phyloP scores from a whole-genome alignment of 2,329 filamentous ascomycete species.

The Sarocladiaceae sp. region DNA sequence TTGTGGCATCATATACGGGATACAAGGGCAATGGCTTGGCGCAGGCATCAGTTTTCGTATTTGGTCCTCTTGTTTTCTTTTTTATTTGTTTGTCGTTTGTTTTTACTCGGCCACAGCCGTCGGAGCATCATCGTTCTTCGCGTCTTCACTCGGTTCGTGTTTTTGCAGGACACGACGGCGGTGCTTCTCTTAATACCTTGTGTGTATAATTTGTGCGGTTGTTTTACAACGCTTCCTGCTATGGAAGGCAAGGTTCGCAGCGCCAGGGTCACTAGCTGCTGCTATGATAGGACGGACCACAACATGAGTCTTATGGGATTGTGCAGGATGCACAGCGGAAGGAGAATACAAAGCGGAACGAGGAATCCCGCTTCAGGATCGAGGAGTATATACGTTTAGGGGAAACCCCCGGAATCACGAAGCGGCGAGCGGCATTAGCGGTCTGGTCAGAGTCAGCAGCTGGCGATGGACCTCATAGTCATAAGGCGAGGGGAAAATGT shows the following conservation, averaged over 20 bases:
- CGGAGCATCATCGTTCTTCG: background rate
- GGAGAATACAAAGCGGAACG: no score
- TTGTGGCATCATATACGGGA: slow-evolving; percentile 4
- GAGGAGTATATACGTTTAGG: no score
- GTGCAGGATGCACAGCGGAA: no score
- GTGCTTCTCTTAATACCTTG: background rate
- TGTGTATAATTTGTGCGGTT: background rate
- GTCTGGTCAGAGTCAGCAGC: no score
- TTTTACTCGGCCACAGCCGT: background rate
- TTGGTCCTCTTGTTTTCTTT: background rate
- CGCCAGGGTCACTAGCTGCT: no score
- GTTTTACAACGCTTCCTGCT: no score
- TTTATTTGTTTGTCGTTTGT: background rate
- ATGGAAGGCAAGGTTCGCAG: no score
- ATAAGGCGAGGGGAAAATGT: background rate
- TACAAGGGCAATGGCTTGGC: background rate
- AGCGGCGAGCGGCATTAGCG: no score
- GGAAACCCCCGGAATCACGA: no score
- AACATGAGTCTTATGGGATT: no score
- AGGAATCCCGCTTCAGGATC: no score
- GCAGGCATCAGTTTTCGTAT: slow-evolving; percentile 1
- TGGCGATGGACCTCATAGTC: slow-evolving; percentile 11
- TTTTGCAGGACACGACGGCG: background rate
- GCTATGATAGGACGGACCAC: no score
- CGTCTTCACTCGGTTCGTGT: background rate